phyloP scores from a whole-genome alignment of 768 basidiomycete genomes.

The Exidia glandulosa region DNA sequence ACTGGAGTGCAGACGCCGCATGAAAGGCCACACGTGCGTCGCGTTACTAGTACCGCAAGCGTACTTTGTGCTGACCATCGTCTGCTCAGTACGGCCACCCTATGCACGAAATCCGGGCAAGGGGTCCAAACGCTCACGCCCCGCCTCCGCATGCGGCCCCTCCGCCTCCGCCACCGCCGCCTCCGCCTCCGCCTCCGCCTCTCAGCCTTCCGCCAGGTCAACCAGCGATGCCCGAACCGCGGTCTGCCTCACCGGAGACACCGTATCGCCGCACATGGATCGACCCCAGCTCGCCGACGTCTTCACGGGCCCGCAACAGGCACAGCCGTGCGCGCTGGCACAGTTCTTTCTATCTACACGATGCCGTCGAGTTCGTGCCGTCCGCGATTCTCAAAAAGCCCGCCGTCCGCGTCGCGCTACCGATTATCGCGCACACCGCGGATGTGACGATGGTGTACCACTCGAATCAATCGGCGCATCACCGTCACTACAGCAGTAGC shows the following conservation, averaged over 20 bases:
- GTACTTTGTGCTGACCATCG: too few species aligned
- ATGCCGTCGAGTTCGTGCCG: neutral
- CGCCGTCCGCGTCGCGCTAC: neutral
- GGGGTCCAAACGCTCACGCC: too few species aligned
- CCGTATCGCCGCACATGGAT: neutral
- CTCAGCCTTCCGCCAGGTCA: too few species aligned
- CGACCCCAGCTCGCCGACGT: neutral
- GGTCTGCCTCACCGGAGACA: neutral
- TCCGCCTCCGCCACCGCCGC: neutral
- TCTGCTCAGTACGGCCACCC: too few species aligned
- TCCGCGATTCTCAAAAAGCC: neutral
- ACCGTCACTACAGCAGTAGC: neutral
- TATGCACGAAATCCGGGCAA: neutral
- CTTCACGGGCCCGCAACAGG: neutral
- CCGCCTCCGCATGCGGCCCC: neutral
- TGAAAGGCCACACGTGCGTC: too few species aligned
- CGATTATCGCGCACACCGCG: neutral
- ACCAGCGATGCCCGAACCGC: too few species aligned
- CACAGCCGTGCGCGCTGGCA: neutral
- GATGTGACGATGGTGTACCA: neutral
- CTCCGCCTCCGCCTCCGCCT: neutral
- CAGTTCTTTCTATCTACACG: neutral
- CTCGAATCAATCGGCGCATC: neutral
- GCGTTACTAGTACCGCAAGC: too few species aligned
- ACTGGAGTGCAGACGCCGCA: neutral